Conservation (phyloP, 495 filamentous ascomycete species). For the Cladorrhinum samala region DNA sequence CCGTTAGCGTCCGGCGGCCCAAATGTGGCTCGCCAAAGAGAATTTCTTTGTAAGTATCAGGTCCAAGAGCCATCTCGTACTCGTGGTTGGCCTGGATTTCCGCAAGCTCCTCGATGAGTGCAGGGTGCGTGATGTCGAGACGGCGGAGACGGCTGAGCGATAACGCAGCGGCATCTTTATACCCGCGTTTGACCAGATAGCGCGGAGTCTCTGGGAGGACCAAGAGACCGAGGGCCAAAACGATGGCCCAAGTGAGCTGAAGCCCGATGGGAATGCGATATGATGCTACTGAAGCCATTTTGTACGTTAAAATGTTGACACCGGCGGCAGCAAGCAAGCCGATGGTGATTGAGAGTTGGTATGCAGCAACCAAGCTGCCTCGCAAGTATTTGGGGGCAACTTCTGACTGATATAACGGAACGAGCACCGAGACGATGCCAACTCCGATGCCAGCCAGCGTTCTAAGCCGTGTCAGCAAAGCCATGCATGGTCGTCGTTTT, state of each 20-base stretch:
- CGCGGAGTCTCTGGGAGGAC: conserved; percentile 84
- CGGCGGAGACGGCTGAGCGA: conserved; percentile 71
- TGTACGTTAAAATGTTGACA: conserved; percentile 71
- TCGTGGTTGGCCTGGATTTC: conserved; percentile 90
- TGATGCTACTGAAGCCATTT: conserved; percentile 53
- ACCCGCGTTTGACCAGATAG: conserved; percentile 73
- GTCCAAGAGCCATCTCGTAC: conserved; percentile 72
- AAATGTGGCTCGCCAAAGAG: conserved; percentile 54
- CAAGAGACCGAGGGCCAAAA: conserved; percentile 65
- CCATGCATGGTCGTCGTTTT: no score
- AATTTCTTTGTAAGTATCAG: conserved; percentile 67
- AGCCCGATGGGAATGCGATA: conserved; percentile 85
- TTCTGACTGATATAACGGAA: conserved; percentile 86
- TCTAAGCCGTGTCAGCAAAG: conserved; percentile 27
- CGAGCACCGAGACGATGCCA: conserved; percentile 72
- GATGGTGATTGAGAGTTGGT: conserved; percentile 84
- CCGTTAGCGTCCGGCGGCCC: conserved; percentile 49
- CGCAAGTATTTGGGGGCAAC: conserved; percentile 88
- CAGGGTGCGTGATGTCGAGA: conserved; percentile 67
- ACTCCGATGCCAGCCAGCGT: conserved; percentile 76
- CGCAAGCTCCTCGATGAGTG: conserved; percentile 69
- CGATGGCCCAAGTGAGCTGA: conserved; percentile 78
- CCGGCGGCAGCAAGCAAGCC: conserved; percentile 77
- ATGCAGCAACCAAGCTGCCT: conserved; percentile 83
- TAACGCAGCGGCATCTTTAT: conserved; percentile 61